phyloP scores from a whole-genome alignment of 257 asterid species.

The Jaltomata sinuosa region DNA sequence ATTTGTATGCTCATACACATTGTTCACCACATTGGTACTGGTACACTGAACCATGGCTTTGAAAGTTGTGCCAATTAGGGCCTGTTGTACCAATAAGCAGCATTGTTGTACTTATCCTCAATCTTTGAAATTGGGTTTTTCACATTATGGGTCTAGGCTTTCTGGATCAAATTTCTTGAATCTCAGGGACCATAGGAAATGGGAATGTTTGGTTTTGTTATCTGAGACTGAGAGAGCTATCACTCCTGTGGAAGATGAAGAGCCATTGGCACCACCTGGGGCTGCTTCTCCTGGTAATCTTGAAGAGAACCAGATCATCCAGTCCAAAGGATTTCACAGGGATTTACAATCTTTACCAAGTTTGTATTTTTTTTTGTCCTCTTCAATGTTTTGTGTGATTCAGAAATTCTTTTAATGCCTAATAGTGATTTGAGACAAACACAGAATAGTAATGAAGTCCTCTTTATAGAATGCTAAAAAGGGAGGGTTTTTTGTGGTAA shows the following conservation, averaged over 20 bases:
- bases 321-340: slow-evolving; percentile 41
- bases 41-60: slow-evolving; percentile 31
- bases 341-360: slow-evolving; percentile 81
- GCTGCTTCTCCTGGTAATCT: slow-evolving; percentile 5
- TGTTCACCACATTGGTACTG: slow-evolving; percentile 22
- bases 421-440: background rate
- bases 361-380: slow-evolving; percentile 23
- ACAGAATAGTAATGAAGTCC: background rate
- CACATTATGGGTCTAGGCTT: slow-evolving; percentile 15
- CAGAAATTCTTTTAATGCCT: background rate
- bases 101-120: slow-evolving; percentile 3
- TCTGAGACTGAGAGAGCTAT: slow-evolving; percentile 29
- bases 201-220: slow-evolving; percentile 36
- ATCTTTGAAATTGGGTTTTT: slow-evolving; percentile 21
- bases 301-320: slow-evolving; percentile 23
- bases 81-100: slow-evolving; percentile 17
- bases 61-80: slow-evolving; percentile 34
- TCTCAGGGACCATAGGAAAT: slow-evolving; percentile 31
- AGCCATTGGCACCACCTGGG: slow-evolving; percentile 34
- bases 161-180: slow-evolving; percentile 24
- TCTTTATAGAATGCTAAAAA: background rate
- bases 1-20: slow-evolving; percentile 5
- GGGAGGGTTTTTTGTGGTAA: background rate
- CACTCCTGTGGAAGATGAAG: slow-evolving; percentile 51
- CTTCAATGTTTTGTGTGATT: background rate